These are phyloP conservation scores for Colletotrichum nymphaeae DNA, from an alignment of 2,329 filamentous ascomycete genomes.

Conservation along the genomic window DNA sequence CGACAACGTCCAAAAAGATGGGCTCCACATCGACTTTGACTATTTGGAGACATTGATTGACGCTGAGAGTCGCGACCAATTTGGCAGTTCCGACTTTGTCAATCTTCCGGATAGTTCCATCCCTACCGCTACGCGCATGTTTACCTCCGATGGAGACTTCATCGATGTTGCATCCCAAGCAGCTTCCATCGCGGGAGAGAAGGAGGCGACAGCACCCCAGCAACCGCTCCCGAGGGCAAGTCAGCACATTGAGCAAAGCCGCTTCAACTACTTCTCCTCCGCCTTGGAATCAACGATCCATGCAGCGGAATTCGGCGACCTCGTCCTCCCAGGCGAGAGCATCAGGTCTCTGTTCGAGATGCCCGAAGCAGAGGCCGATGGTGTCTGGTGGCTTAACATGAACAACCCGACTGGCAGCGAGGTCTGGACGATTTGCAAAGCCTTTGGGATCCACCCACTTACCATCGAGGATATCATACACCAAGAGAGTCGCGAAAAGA, in stretches of 20 bases:
- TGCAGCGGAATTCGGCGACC: constrained; percentile 86
- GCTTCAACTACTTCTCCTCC: constrained; percentile 97
- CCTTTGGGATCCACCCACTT: constrained; percentile 94
- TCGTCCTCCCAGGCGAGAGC: constrained; percentile 88
- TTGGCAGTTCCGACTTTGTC: constrained; percentile 50
- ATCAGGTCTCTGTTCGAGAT: constrained; percentile 86
- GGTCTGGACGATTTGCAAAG: constrained; percentile 87
- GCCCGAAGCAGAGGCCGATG: constrained; percentile 72
- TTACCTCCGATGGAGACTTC: constrained; percentile 67
- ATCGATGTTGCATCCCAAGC: constrained; percentile 59
- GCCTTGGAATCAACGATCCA: constrained; percentile 94
- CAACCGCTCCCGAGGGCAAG: constrained; percentile 48
- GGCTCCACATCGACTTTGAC: constrained; percentile 90
- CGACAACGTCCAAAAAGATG: constrained; percentile 68
- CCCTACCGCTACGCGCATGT: constrained; percentile 53
- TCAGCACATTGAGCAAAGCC: constrained; percentile 71
- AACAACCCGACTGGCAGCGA: constrained; percentile 91
- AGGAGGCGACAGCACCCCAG: constrained; percentile 47
- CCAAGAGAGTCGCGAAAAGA: constrained; percentile 96
- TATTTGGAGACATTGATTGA: constrained; percentile 92
- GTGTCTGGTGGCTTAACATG: constrained; percentile 98
- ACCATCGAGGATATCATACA: constrained; percentile 96
- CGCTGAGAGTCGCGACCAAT: constrained; percentile 50
- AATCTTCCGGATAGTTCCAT: constrained; percentile 61
- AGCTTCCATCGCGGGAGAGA: constrained; percentile 55